phyloP scores from a whole-genome alignment of 129 eudicot genomes.

The Helianthus tuberosus region DNA sequence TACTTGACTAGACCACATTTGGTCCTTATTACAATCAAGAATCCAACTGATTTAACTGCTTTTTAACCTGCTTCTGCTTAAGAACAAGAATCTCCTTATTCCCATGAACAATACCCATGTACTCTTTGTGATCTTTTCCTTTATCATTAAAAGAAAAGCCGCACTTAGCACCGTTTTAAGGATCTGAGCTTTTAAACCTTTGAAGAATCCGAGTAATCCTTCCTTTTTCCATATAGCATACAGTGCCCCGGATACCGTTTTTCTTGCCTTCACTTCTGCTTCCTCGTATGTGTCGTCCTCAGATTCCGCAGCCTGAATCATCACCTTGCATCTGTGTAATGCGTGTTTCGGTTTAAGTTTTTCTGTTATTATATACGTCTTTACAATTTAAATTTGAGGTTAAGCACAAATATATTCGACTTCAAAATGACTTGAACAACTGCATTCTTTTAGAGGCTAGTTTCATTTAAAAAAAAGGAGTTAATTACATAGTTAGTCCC shows the following conservation, averaged over 20 bases:
- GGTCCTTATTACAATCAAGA: slow-evolving; percentile 28
- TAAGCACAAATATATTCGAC: background rate
- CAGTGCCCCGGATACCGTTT: slow-evolving; percentile 59
- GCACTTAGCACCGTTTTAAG: slow-evolving; percentile 91
- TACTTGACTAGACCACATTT: slow-evolving; percentile 29
- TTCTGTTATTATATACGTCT: background rate
- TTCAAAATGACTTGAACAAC: background rate
- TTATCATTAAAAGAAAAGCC: slow-evolving; percentile 90
- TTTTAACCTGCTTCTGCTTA: slow-evolving; percentile 62
- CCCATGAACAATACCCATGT: slow-evolving; percentile 91
- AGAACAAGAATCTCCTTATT: slow-evolving; percentile 51
- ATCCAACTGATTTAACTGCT: slow-evolving; percentile 37
- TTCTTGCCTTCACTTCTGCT: slow-evolving; percentile 47
- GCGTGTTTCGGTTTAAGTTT: background rate
- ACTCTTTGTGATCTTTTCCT: slow-evolving; percentile 90
- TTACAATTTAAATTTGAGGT: background rate
- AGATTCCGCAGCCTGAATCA: slow-evolving; percentile 83
- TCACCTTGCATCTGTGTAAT: slow-evolving; percentile 76
- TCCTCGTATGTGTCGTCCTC: slow-evolving; percentile 50
- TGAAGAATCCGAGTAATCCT: slow-evolving; percentile 81
- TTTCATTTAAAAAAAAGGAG: no score
- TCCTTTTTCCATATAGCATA: slow-evolving; percentile 77
- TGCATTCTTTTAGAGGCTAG: background rate
- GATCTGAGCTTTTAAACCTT: slow-evolving; percentile 91
- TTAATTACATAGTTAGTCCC: no score